Conservation (phyloP, 2,329 filamentous ascomycete species). For the Fonsecaea pedrosoi region DNA sequence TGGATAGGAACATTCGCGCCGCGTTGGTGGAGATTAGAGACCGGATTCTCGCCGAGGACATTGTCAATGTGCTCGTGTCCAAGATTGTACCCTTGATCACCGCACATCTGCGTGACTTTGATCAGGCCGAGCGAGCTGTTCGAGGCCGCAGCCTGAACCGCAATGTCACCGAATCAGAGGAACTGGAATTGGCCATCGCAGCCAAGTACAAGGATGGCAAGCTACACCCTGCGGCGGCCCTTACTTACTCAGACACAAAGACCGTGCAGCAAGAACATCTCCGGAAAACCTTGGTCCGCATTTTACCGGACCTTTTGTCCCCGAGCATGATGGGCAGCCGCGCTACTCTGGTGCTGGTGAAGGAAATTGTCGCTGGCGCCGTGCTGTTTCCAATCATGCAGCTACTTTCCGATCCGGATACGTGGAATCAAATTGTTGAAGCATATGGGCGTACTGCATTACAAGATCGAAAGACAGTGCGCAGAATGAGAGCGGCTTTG, state of each 20-base stretch:
- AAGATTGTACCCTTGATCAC: conserved; percentile 88
- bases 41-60: conserved; percentile 74
- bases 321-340: conserved; percentile 76
- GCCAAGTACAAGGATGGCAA: conserved; percentile 88
- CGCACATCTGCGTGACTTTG: conserved; percentile 85
- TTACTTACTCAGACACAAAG: conserved; percentile 84
- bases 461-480: conserved; percentile 93
- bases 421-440: conserved; percentile 96
- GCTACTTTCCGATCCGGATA: conserved; percentile 87
- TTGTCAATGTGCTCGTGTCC: conserved; percentile 82
- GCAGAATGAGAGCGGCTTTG: conserved; percentile 85
- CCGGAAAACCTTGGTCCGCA: conserved; percentile 71
- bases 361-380: conserved; percentile 92
- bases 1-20: conserved; percentile 78
- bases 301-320: conserved; percentile 79
- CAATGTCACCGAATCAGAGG: conserved; percentile 92
- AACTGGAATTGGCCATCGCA: conserved; percentile 94
- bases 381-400: conserved; percentile 82
- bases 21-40: conserved; percentile 75
- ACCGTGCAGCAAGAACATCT: conserved; percentile 87
- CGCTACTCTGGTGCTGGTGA: conserved; percentile 78
- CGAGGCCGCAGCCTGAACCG: conserved; percentile 86
- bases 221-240: conserved; percentile 81
- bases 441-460: conserved; percentile 83
- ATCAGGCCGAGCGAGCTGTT: conserved; percentile 84